Conservation (phyloP, 2,329 filamentous ascomycete species). For the Colletotrichum incanum region DNA sequence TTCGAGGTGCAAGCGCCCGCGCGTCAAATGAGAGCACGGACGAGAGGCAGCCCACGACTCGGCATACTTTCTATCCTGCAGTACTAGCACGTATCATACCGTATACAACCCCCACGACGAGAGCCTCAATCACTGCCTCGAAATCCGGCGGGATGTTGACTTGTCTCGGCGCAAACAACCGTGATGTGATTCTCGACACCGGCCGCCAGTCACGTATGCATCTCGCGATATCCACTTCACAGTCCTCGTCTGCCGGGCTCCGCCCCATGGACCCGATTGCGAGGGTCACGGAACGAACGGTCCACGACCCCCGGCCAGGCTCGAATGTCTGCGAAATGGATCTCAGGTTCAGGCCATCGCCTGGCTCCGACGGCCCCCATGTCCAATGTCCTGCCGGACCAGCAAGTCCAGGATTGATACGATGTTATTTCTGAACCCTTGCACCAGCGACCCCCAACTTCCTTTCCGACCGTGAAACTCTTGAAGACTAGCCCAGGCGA, state of each 20-base stretch:
- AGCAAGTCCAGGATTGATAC: conserved; percentile 28
- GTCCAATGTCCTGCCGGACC: background rate
- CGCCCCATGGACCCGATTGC: background rate
- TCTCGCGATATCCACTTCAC: background rate
- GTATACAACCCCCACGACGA: background rate
- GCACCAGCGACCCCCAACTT: background rate
- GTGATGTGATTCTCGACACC: background rate
- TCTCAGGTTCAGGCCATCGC: conserved; percentile 24
- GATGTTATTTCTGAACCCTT: conserved; percentile 15
- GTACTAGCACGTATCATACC: conserved; percentile 24
- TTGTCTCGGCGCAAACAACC: background rate
- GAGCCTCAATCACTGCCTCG: background rate
- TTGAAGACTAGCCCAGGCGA: background rate
- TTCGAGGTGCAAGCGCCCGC: background rate
- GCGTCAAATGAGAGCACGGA: background rate
- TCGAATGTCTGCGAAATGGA: conserved; percentile 7
- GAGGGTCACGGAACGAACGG: conserved; percentile 10
- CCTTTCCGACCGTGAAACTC: background rate
- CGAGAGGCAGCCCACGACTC: conserved; percentile 32
- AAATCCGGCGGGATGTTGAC: too few relatives aligned
- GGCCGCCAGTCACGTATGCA: background rate
- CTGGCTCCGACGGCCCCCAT: conserved; percentile 4
- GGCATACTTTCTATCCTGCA: conserved; percentile 33
- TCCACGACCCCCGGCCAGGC: conserved; percentile 11
- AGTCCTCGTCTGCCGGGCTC: conserved; percentile 21